Conservation (phyloP, 2,329 filamentous ascomycete species). For the Neonectria magnoliae region DNA sequence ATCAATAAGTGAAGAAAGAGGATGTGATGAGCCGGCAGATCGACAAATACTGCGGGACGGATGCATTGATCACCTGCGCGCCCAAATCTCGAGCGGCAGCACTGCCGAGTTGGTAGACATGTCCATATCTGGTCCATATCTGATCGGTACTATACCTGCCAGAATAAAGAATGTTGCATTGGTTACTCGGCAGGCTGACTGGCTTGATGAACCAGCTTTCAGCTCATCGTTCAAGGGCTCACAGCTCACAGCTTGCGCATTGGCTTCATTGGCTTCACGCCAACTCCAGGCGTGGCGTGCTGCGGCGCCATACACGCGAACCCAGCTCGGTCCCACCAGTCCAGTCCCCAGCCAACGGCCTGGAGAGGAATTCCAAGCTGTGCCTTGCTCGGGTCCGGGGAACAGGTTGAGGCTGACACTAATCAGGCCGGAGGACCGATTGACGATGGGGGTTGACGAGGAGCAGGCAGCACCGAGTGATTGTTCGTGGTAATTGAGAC, state of each 20-base stretch:
- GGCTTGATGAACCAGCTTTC: background rate
- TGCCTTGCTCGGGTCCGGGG: background rate
- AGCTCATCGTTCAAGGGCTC: background rate
- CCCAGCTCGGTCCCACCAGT: background rate
- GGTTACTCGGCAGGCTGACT: constrained; percentile 7
- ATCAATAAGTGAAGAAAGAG: constrained; percentile 3
- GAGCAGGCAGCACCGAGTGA: no score
- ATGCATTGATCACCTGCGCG: background rate
- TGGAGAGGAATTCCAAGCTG: constrained; percentile 5
- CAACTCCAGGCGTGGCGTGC: background rate
- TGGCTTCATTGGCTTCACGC: background rate
- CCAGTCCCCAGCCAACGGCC: constrained; percentile 12
- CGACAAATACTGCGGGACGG: background rate
- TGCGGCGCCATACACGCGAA: constrained; percentile 5
- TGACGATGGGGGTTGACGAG: background rate
- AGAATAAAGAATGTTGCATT: constrained; percentile 9
- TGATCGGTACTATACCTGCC: background rate
- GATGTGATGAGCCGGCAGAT: background rate
- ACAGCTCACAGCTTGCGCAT: background rate
- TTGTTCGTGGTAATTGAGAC: no score
- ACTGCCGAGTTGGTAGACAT: background rate
- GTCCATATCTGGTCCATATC: background rate
- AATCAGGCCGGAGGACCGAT: no score
- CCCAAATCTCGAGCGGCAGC: background rate
- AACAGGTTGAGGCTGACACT: background rate